Percentiles rank a stretch among this genome's conserved stretches.
Evolutionary conservation across 2,329 filamentous ascomycete species (phyloP).

Genomic region (Botrytis elliptica): DNA sequence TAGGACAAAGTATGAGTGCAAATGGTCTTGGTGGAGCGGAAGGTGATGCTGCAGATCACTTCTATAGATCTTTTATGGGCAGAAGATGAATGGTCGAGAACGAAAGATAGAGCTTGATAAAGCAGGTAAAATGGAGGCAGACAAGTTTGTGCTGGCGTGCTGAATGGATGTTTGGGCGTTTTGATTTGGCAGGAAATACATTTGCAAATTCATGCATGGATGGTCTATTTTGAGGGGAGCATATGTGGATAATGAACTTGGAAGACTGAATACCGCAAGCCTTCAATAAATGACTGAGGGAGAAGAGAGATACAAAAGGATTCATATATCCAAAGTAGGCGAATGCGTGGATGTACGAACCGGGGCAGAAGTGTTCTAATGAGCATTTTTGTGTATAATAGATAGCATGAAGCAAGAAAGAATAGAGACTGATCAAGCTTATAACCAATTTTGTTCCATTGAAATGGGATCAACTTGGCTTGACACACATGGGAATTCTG

Average conservation of each 20-base stretch:
- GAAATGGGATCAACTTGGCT: neutral
- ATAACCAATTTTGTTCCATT: neutral
- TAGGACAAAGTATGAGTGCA: constrained; percentile 59
- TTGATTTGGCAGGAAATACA: constrained; percentile 3
- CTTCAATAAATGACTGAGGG: neutral
- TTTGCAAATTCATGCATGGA: constrained; percentile 2
- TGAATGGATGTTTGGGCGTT: constrained; percentile 15
- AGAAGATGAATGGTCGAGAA: constrained; percentile 46
- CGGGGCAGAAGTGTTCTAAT: neutral
- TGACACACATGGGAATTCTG: neutral
- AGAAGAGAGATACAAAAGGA: neutral
- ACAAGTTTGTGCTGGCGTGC: neutral
- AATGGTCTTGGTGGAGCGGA: constrained; percentile 59
- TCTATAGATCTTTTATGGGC: constrained; percentile 85
- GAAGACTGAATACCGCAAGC: neutral
- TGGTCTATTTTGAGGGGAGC: constrained; percentile 5
- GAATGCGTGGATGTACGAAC: neutral
- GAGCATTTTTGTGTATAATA: constrained; percentile 3
- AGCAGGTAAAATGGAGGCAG: neutral
- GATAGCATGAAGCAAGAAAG: constrained; percentile 7
- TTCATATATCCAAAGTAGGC: neutral
- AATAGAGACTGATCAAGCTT: neutral
- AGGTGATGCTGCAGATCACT: constrained; percentile 77
- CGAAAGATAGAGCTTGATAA: neutral
- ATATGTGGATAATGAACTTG: constrained; percentile 15